Conservation (phyloP, 2,329 filamentous ascomycete species). For the Dactylellina leptospora region DNA sequence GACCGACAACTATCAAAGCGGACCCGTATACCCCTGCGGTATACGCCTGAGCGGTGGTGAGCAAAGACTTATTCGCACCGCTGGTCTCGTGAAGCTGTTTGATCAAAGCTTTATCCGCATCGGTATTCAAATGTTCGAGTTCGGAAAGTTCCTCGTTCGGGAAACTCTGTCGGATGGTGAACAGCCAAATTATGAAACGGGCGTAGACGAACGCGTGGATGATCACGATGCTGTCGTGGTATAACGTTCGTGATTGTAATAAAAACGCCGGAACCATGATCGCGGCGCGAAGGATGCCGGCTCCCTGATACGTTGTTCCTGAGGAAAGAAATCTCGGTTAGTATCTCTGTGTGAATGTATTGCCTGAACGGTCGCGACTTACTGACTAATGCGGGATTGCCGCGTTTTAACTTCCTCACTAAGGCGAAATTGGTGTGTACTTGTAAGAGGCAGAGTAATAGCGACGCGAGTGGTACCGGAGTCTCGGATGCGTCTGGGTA, state of each 20-base stretch:
- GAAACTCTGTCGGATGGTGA: slow-evolving; percentile 18
- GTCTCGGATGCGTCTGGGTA: neutral
- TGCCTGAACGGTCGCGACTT: neutral
- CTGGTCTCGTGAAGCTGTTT: slow-evolving; percentile 13
- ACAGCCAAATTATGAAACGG: slow-evolving; percentile 28
- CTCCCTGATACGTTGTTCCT: slow-evolving; percentile 33
- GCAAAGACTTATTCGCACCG: slow-evolving; percentile 24
- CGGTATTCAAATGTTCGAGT: slow-evolving; percentile 21
- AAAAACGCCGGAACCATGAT: slow-evolving; percentile 15
- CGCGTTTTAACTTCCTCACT: slow-evolving; percentile 28
- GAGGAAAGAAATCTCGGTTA: neutral
- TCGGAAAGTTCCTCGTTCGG: slow-evolving; percentile 15
- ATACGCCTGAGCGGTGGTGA: slow-evolving; percentile 13
- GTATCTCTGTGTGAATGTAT: neutral
- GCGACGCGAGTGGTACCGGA: slow-evolving; percentile 6
- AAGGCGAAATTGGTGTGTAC: slow-evolving; percentile 27
- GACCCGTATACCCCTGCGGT: slow-evolving; percentile 33
- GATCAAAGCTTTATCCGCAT: slow-evolving; percentile 6
- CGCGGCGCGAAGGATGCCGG: slow-evolving; percentile 14
- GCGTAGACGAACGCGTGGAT: slow-evolving; percentile 34
- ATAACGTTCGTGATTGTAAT: slow-evolving; percentile 21
- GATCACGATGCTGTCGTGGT: slow-evolving; percentile 23
- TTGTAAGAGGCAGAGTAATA: slow-evolving; percentile 24
- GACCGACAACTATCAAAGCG: slow-evolving; percentile 25
- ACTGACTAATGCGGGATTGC: slow-evolving; percentile 28